Evolutionary conservation across 1,284 basidiomycete genomes (phyloP), one percentile per base, ranked within the genome.

Genomic region (Papiliotrema flavescens): DNA sequence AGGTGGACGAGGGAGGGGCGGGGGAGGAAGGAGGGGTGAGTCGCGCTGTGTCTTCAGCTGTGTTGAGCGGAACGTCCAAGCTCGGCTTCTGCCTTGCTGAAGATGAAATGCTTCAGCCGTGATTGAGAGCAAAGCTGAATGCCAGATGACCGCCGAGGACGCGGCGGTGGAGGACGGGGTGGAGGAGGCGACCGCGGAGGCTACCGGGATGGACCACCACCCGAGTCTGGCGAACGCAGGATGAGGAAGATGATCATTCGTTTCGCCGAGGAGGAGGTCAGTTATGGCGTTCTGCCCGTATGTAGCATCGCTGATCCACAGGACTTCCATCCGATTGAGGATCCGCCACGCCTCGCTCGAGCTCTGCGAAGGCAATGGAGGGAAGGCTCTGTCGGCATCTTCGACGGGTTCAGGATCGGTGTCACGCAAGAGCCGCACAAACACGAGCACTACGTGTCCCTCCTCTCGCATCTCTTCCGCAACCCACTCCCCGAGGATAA

Each of bases 361-460:
- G 77, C 88, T 1, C 83, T 86, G 48, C 79, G 81, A 56, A 82
- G 85, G 52, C 82, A 88, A 49, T 83, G 83, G 51, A 81, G 83
- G 55, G 79, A 84, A 59, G 78, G 79, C 1, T 80, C 82, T 14
- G 74, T 80, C 26, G 84, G 81, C 49, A 79, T 90, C 11, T 75
- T 85, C 40, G 74, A 76, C n/a, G 86, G 85, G 6, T 83, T 92
- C 73, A 83, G 87, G 53, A 80, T 86, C 74, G 87, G 85, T 26
- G 83, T 94, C 47, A 90, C 87, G 0, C 90, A 96, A 75, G 85
- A 94, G 65, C 92, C 92, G 0, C 92, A 85, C 79, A 97, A 97
- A 79, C 87, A 89, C 46, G 87, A 89, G 0, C 88, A 86, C 70
- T 92, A 91, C 75, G 89, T 88, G 13, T 83, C 88, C 11, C 76